Base-by-base conservation (phyloP, 495 filamentous ascomycete species). In the Tuber brumale region DNA sequence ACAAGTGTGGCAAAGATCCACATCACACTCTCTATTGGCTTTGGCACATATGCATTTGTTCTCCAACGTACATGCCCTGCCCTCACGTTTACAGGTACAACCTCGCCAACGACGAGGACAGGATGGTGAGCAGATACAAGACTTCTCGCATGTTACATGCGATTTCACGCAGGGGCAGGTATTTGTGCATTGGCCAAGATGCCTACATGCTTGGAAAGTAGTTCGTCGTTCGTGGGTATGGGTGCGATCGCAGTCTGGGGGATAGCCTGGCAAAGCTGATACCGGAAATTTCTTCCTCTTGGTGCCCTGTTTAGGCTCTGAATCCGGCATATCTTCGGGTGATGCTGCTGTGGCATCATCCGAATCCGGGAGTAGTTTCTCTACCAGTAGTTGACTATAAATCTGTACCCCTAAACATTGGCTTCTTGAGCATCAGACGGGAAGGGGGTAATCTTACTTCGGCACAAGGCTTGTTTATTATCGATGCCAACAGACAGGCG, bases 11-110 rank as follows among this genome's bases (percentile, higher is more conserved):
- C 92, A 94, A 41, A 92, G 85, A 51, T 91, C 88, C 0, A 90
- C 87, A 77, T 93, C 91, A 78, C 92, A 94, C 83, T 94, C 92
- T 8, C 92, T 87, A 77, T 90, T 89, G 69, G 90, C 85, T 74
- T 85, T 83, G 31, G 86, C 83, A 79, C 91, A 92, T 31, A 86
- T 86, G 81, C 91, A 92, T 16, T 86, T 85, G 35, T 80, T 82
- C 57, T 88, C 86, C 72, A 76, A 84, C 73, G 72, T 76, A 77
- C 90, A 92, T 1, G 86, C 85, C 81, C 86, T 87, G 37, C 85
- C 85, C 1, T 83, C 81, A 2, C 85, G 85, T 66, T 86, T 85
- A 80, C 91, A 93, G 4, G 85, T 84, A 81, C 91, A 93, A 37
- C 91, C 91, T 6, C 86, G 89, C 82, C 90, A 93, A 73, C 89